Base-by-base conservation (phyloP, 208 protist species). In the Vickermania ingenoplastis region DNA sequence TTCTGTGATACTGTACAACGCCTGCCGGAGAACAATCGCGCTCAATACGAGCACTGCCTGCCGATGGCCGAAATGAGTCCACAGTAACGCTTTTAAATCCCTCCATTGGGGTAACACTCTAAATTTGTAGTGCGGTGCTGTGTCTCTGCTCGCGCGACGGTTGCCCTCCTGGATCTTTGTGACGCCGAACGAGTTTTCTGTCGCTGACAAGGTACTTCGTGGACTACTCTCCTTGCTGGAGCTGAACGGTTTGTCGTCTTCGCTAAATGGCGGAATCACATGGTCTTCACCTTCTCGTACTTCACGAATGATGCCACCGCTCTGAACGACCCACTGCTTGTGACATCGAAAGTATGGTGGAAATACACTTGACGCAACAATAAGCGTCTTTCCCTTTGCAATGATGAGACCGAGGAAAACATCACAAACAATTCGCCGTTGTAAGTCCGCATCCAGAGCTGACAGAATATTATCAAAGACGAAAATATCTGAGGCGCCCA, bases 381-480 rank as follows among this genome's bases (percentile, higher is more conserved):
- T 69, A 45, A 86, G 49, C 5, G 80, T 86, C 66, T 82, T 86
- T 24, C 45, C 48, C 52, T 21, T 5, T 13, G n/a, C 11, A 17
- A 26, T 17, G 21, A 54, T 13, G 50, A 95, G 49, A 2, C 75
- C 81, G 31, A 75, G 66, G 25, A 97, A 73, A 28, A 88, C 79
- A 4, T 92, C 51, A 23, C 59, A 54, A 70, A 91, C 89, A 24
- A 96, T 85, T 63, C 85, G 65, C 31, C 67, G 71, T 64, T 88
- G 83, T 30, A 97, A 83, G 41, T 96, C 71, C 26, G 80, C 81
- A 75, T 98, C 96, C 1, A 98, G 82, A n/a, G 94, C 90, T 17
- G 73, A 83, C 21, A 98, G 83, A 28, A 96, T 77, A 61, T 97
- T 92, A 59, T 98, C 96, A 1, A 98, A 55, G 7, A 97, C 36